These are phyloP conservation scores for Lachnellula hyalina DNA, from an alignment of 2,329 filamentous ascomycete genomes.

Conservation along the genomic window DNA sequence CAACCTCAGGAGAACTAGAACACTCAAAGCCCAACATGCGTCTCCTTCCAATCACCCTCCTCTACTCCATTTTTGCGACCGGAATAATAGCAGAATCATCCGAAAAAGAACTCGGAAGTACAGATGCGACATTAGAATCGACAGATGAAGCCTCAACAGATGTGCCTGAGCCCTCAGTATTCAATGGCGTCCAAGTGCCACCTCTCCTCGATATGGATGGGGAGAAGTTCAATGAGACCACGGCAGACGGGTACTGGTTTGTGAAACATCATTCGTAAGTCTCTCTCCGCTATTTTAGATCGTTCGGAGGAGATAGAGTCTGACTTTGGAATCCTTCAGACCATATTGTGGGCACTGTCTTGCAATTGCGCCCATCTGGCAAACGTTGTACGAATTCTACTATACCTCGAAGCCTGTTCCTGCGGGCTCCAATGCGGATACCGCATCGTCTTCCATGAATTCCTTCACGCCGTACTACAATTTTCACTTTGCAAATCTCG, in stretches of 20 bases:
- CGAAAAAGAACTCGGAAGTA: conserved; percentile 10
- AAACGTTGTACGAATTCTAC: conserved; percentile 89
- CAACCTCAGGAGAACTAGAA: conserved; percentile 19
- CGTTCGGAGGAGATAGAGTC: background rate
- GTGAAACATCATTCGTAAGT: conserved; percentile 32
- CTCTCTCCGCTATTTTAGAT: background rate
- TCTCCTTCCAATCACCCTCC: conserved; percentile 24
- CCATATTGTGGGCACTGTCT: conserved; percentile 30
- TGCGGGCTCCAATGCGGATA: conserved; percentile 28
- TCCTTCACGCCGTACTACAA: conserved; percentile 78
- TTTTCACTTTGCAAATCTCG: conserved; percentile 79
- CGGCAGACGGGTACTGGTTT: conserved; percentile 32
- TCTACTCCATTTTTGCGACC: conserved; percentile 25
- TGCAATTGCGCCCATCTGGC: conserved; percentile 72
- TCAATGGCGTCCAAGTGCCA: conserved; percentile 47
- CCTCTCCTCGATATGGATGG: conserved; percentile 43
- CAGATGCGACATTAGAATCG: conserved; percentile 16
- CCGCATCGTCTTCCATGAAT: conserved; percentile 42
- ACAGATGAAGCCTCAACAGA: conserved; percentile 27
- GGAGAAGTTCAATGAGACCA: conserved; percentile 36
- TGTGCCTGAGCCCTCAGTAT: conserved; percentile 35
- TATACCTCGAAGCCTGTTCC: conserved; percentile 70
- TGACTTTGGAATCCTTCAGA: conserved; percentile 12
- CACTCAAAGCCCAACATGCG: conserved; percentile 24
- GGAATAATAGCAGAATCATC: conserved; percentile 19